Percentiles rank a stretch among this genome's conserved stretches.
phyloP scores from a whole-genome alignment of 2,329 filamentous ascomycete species.

The Myriangium duriaei region DNA sequence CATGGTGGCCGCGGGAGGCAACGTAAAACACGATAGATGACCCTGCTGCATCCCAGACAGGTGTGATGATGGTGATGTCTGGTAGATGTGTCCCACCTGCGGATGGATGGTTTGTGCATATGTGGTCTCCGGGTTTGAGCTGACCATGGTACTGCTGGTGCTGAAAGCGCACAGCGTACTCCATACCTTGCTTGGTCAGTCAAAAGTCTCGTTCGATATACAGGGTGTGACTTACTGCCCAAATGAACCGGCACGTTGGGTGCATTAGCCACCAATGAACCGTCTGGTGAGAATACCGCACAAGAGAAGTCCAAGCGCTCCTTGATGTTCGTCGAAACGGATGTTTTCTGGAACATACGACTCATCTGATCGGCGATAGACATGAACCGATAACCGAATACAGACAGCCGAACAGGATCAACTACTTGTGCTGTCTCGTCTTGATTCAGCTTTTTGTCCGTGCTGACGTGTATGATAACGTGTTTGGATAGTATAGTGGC shows the following conservation, averaged over 20 bases:
- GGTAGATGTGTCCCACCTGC: constrained; percentile 31
- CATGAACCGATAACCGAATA: constrained; percentile 19
- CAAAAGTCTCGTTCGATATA: neutral
- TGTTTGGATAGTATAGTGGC: constrained; percentile 5
- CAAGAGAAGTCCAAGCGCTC: constrained; percentile 20
- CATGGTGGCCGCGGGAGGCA: constrained; percentile 30
- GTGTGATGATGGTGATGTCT: constrained; percentile 31
- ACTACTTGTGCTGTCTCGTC: neutral
- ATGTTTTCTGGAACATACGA: constrained; percentile 16
- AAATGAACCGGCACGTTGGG: constrained; percentile 20
- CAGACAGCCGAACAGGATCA: constrained; percentile 12
- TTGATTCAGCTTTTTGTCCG: neutral
- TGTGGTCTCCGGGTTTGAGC: constrained; percentile 29
- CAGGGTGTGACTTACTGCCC: constrained; percentile 15
- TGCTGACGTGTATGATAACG: constrained; percentile 24
- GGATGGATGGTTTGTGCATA: constrained; percentile 29
- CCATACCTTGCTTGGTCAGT: constrained; percentile 22
- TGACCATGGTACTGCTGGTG: constrained; percentile 24
- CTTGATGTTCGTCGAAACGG: constrained; percentile 18
- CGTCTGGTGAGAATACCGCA: constrained; percentile 17
- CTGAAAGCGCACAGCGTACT: constrained; percentile 29
- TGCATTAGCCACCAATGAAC: constrained; percentile 18
- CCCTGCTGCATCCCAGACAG: constrained; percentile 22
- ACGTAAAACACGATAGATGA: constrained; percentile 27
- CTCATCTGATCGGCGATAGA: constrained; percentile 20